A percentile compares a stretch with the other conserved stretches of the same genome.
Conservation (phyloP, 139 green algal genomes). For the Zygnema circumcarinatum region DNA sequence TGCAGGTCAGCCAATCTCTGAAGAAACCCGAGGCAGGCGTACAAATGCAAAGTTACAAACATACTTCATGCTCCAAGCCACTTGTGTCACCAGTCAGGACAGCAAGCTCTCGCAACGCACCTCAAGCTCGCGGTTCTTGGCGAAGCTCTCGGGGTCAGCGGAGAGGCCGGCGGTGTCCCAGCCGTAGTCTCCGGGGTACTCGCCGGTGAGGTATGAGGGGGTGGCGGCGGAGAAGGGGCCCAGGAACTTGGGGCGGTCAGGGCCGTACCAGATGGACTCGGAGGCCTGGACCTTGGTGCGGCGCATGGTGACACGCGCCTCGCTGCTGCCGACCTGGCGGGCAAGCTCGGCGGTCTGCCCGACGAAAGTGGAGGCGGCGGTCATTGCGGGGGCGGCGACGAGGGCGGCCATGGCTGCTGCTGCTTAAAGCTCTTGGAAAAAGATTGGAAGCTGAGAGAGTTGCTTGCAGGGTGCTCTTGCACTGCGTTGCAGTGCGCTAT, state of each 20-base stretch:
- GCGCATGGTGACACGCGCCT: constrained; percentile 42
- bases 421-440: background rate
- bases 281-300: background rate
- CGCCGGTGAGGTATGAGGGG: constrained; percentile 57
- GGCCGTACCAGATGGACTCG: constrained; percentile 15
- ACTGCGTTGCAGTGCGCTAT: too few relatives aligned
- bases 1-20: too few relatives aligned
- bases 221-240: constrained; percentile 54
- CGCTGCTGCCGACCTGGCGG: constrained; percentile 25
- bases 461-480: too few relatives aligned
- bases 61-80: background rate
- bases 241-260: constrained; percentile 65
- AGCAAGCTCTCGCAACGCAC: background rate
- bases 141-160: constrained; percentile 93
- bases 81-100: background rate
- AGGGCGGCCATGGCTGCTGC: constrained; percentile 29
- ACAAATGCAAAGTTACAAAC: background rate
- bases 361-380: constrained; percentile 36
- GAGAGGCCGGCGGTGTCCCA: constrained; percentile 96
- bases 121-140: constrained; percentile 61
- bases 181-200: constrained; percentile 95
- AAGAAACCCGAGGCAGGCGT: too few relatives aligned
- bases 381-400: constrained; percentile 5
- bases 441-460: background rate
- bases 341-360: constrained; percentile 28